Base-by-base conservation (phyloP, 345 rosid genomes). In the Linum trigynum region DNA sequence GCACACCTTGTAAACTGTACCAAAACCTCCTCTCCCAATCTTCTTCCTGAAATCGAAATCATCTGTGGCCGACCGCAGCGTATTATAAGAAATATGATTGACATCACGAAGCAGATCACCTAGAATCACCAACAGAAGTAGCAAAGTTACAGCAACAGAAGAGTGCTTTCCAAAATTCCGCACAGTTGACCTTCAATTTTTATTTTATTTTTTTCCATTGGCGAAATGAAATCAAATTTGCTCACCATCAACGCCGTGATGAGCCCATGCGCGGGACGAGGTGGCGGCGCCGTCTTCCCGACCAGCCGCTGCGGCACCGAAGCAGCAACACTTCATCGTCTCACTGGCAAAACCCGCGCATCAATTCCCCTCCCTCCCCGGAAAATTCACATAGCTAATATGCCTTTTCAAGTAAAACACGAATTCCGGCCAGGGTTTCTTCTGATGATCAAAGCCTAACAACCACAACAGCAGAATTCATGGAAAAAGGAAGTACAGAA, bases 1-100 rank as follows among this genome's bases (percentile, higher is more conserved):
- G 58, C 38, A 38, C 63, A 85, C 90, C 90, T 82, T 83, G 78
- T 81, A 82, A 56, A 85, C 90, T 2, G 55, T 76, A 66, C 90
- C 90, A 15, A 85, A 85, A 55, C 87, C 90, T 66, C 90, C 90
- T 57, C 79, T 68, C 37, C 90, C 90, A 14, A 85, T 72, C 68
- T 71, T 79, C 48, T 79, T 79, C 70, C 72, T 69, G 3, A 64
- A 10, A 67, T 74, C 69, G 48, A 85, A 85, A 71, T 83, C 60
- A 63, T 76, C 74, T 5, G 90, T 83, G 9, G 85, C 90, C 14
- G 62, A 66, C 60, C 74, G 76, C 61, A 85, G 39, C 51, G 79
- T 78, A 35, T 72, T 43, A 68, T 67, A 77, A 3, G 87, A 76
- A 64, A 85, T 64, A 69, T 79, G 77, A 41, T 81, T 76, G 38